Base-by-base conservation (phyloP, 73 alveolate genomes). In the Paramecium pentaurelia region DNA sequence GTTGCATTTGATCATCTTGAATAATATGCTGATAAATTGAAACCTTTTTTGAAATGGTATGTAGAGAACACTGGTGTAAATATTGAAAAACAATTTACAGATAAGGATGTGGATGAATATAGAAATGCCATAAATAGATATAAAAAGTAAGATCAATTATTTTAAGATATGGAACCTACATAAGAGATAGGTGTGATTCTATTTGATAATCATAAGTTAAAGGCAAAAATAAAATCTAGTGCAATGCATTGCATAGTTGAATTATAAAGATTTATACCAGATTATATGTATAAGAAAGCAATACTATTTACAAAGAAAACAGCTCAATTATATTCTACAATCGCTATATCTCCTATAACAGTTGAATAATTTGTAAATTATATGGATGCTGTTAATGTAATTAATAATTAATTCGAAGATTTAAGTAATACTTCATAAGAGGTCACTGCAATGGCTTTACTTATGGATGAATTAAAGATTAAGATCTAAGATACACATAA, bases 331-430 rank as follows among this genome's bases (percentile, higher is more conserved):
- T 89, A 83, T 37, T 59, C 84, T 27, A 93, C 92, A n/a, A 73
- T 93, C 7, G 86, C 93, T 9, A 68, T 73, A 27, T 47, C 92
- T 20, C 99, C 99, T 6, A 85, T 86, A 2, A 88, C 93, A 27
- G 97, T 97, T 9, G 98, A 96, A 8, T 93, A 97, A 36, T 97
- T 92, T 85, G 97, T 96, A 1, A 93, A 92, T 18, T 71, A 91
- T 25, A 93, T 92, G 95, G 94, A 96, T 37, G 93, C 94, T 75
- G 38, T 97, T 36, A 95, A 86, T 70, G 93, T 71, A 8, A 87
- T 95, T 44, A 93, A 89, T 51, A 93, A 85, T 37, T 77, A 92
- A 58, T 68, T 96, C 22, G 98, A 95, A 60, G 95, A 95, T 60
- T 49, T 92, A 44, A 77, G 98, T 49, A 85, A 92, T 58, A 37